phyloP scores from a whole-genome alignment of 2,329 filamentous ascomycete genomes.

The Lasiodiplodia sp. region DNA sequence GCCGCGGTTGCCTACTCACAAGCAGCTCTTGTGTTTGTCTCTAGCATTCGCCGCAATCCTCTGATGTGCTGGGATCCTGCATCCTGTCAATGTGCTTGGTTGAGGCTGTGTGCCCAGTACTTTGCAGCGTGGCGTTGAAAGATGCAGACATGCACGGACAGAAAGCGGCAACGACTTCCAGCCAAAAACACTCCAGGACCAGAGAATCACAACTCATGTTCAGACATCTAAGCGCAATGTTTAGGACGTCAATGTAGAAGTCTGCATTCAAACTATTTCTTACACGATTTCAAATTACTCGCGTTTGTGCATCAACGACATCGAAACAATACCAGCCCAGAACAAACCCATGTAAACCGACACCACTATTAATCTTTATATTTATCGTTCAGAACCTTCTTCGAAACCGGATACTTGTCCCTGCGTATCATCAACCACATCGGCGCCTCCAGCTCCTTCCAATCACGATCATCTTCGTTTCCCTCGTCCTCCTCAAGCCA shows the following conservation, averaged over 20 bases:
- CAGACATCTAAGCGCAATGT: no score
- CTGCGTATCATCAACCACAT: background rate
- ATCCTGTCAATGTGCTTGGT: background rate
- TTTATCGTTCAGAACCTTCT: background rate
- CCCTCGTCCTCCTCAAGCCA: background rate
- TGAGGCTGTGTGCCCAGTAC: background rate
- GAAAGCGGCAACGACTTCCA: background rate
- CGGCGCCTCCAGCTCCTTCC: background rate
- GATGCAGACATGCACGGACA: background rate
- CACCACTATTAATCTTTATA: background rate
- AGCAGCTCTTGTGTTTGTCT: background rate
- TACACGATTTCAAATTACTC: no score
- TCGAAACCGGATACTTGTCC: slow-evolving; percentile 6
- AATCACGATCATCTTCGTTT: background rate
- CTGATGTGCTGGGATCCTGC: no score
- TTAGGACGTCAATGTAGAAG: no score
- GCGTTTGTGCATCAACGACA: no score
- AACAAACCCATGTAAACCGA: no score
- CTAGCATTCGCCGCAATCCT: no score
- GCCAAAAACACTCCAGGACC: background rate
- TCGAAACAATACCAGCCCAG: no score
- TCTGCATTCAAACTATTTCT: no score
- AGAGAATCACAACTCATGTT: no score
- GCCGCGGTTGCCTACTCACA: background rate
- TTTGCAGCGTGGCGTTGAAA: background rate